phyloP scores from a whole-genome alignment of 1,139 yeast genomes.

The Meyerozyma guilliermondii region DNA sequence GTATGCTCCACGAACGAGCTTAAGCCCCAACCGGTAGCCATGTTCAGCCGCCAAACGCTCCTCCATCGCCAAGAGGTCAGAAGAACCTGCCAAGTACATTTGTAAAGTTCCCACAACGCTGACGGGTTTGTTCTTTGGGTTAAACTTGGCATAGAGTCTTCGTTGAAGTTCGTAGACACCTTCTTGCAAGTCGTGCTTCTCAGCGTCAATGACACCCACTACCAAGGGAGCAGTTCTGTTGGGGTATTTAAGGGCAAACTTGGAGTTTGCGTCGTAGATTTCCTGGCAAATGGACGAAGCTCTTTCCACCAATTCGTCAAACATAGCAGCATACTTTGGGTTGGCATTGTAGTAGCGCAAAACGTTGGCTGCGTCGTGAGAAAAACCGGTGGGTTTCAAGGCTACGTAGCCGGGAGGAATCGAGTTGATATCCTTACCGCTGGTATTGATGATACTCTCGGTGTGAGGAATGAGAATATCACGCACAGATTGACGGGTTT shows the following conservation, averaged over 20 bases:
- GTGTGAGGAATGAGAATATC: slow-evolving; percentile 74
- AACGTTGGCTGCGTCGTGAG: slow-evolving; percentile 71
- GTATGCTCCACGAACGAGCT: slow-evolving; percentile 97
- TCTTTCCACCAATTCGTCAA: slow-evolving; percentile 58
- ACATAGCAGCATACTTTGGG: slow-evolving; percentile 41
- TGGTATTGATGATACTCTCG: slow-evolving; percentile 37
- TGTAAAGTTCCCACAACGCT: slow-evolving; percentile 91
- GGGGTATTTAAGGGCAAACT: slow-evolving; percentile 51
- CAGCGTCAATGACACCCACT: slow-evolving; percentile 89
- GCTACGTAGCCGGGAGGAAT: slow-evolving; percentile 84
- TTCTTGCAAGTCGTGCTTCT: slow-evolving; percentile 78
- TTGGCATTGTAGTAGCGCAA: slow-evolving; percentile 53
- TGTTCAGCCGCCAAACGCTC: slow-evolving; percentile 57
- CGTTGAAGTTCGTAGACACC: slow-evolving; percentile 93
- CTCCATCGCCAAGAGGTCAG: slow-evolving; percentile 58
- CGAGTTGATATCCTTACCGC: slow-evolving; percentile 49
- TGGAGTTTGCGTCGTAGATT: slow-evolving; percentile 52
- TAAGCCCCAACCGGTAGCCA: slow-evolving; percentile 75
- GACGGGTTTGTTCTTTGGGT: slow-evolving; percentile 51
- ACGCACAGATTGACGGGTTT: slow-evolving; percentile 63
- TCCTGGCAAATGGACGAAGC: slow-evolving; percentile 55
- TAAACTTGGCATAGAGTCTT: slow-evolving; percentile 69
- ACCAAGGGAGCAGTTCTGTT: slow-evolving; percentile 74
- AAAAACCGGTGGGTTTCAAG: slow-evolving; percentile 88
- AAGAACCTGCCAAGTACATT: slow-evolving; percentile 77